Conservation (phyloP, 306 rosid species). For the Vigna reflexopilosa region DNA sequence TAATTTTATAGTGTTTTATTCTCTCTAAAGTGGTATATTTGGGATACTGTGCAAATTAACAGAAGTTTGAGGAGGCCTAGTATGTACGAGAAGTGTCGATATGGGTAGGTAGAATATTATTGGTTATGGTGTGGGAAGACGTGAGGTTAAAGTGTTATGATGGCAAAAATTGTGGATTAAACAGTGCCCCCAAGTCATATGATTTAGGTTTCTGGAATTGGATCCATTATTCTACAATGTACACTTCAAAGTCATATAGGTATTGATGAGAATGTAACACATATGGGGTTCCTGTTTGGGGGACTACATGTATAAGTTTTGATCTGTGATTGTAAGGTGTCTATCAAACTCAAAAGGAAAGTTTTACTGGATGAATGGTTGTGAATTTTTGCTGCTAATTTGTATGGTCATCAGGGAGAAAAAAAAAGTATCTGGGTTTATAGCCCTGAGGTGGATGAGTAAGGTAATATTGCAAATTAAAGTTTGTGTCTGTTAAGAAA, state of each 20-base stretch:
- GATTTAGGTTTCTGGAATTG: not conserved
- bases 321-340: not conserved
- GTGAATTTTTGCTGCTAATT: too few relatives aligned
- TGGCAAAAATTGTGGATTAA: not conserved
- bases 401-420: not conserved
- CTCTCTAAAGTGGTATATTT: not conserved
- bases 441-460: not conserved
- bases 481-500: not conserved
- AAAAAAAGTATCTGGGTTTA: not conserved
- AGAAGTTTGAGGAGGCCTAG: conserved; percentile 12
- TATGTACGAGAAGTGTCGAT: not conserved
- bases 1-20: not conserved
- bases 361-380: not conserved
- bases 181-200: not conserved
- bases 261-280: not conserved
- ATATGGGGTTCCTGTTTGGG: not conserved
- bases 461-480: not conserved
- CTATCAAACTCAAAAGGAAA: not conserved
- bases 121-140: not conserved
- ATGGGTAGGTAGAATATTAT: not conserved
- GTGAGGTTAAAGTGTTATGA: not conserved
- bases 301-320: not conserved
- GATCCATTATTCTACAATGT: not conserved
- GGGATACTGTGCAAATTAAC: conserved; percentile 3
- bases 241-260: not conserved